These are phyloP conservation scores for Fraxinus americana DNA, from an alignment of 257 asterid genomes.

Conservation along the genomic window DNA sequence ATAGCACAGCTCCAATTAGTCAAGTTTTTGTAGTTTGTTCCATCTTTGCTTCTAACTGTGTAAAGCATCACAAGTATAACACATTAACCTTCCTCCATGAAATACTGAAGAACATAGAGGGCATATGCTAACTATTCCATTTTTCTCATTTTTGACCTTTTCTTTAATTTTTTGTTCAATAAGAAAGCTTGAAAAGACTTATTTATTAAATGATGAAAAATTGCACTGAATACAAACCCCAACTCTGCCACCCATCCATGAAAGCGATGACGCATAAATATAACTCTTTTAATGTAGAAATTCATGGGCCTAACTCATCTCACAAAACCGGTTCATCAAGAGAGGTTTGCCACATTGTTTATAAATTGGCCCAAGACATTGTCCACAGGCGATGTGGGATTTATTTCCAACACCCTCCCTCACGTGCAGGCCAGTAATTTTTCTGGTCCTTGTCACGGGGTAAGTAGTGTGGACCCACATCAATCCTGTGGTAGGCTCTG, in stretches of 20 bases:
- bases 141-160: not conserved
- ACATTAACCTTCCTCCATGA: slow-evolving; percentile 5
- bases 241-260: not conserved
- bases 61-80: slow-evolving; percentile 30
- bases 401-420: too few species aligned
- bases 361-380: too few species aligned
- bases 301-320: too few species aligned
- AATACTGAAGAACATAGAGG: not conserved
- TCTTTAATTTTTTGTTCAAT: not conserved
- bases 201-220: not conserved
- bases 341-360: too few species aligned
- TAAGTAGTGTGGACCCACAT: too few species aligned
- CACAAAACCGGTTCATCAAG: too few species aligned
- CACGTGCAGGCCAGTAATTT: too few species aligned
- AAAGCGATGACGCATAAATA: slow-evolving; percentile 1
- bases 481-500: too few species aligned
- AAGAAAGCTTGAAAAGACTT: slow-evolving; percentile 5
- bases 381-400: too few species aligned
- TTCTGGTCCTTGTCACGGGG: too few species aligned
- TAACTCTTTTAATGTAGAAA: not conserved
- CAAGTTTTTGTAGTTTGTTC: slow-evolving; percentile 59
- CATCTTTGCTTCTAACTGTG: slow-evolving; percentile 68
- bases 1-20: slow-evolving; percentile 92
- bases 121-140: slow-evolving; percentile 1
- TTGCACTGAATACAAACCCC: not conserved